phyloP scores from a whole-genome alignment of 192 early-diverging fungal genomes.

The Jimgerdemannia lactiflua region DNA sequence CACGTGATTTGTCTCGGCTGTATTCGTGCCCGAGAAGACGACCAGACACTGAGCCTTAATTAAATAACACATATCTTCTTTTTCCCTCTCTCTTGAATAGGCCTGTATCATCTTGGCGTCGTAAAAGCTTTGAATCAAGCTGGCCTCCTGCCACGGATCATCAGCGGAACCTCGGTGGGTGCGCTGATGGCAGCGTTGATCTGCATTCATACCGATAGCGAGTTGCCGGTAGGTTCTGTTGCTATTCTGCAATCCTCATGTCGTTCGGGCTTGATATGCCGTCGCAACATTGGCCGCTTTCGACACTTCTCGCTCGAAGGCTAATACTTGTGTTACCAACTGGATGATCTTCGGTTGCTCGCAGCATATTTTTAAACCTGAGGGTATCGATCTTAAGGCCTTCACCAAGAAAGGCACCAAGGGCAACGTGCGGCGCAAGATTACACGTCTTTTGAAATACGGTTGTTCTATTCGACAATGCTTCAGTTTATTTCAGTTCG shows the following conservation, averaged over 20 bases:
- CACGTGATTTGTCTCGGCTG: not conserved
- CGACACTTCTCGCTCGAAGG: no score
- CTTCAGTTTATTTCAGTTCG: not conserved
- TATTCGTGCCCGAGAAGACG: no score
- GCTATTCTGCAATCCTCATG: no score
- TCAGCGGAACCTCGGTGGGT: constrained; percentile 73
- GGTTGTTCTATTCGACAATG: constrained; percentile 27
- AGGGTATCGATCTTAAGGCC: constrained; percentile 63
- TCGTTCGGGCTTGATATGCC: no score
- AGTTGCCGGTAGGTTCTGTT: constrained; percentile 50
- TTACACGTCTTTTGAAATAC: constrained; percentile 65
- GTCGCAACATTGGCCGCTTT: no score
- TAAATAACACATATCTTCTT: no score
- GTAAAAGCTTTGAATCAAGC: constrained; percentile 69
- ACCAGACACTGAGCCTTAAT: no score
- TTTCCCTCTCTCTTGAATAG: constrained; percentile 15
- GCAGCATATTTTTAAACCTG: constrained; percentile 47
- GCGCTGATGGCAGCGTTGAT: constrained; percentile 74
- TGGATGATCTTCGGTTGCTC: not conserved
- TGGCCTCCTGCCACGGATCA: constrained; percentile 65
- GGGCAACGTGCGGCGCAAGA: constrained; percentile 59
- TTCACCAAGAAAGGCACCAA: constrained; percentile 55
- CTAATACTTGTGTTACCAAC: not conserved
- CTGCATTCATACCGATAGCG: constrained; percentile 74
- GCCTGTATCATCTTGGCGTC: constrained; percentile 75